These are phyloP conservation scores for Tricholoma sp. DNA, from an alignment of 768 basidiomycete species.

Conservation along the genomic window DNA sequence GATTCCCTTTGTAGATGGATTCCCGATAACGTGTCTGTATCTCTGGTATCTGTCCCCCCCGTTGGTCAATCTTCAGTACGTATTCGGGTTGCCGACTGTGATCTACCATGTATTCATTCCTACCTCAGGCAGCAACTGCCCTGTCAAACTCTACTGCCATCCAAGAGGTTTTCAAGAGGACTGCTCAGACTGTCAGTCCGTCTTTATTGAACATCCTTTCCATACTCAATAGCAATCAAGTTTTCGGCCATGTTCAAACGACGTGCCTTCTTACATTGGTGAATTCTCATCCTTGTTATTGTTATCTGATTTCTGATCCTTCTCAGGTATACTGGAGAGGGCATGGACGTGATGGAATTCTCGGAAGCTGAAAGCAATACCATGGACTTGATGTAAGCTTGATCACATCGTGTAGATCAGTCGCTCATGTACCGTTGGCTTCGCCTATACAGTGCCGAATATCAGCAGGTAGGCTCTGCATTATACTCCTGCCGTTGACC, in stretches of 20 bases:
- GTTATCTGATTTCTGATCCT: background rate
- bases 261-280: conserved; percentile 84
- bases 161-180: conserved; percentile 82
- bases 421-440: background rate
- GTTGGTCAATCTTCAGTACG: conserved; percentile 68
- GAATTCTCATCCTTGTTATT: background rate
- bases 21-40: conserved; percentile 84
- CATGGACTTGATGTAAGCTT: conserved; percentile 70
- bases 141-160: conserved; percentile 78
- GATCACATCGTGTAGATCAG: background rate
- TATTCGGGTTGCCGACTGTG: conserved; percentile 4
- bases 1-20: conserved; percentile 58
- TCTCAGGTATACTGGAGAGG: conserved; percentile 77
- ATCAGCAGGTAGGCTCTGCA: conserved; percentile 60
- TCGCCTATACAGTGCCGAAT: conserved; percentile 60
- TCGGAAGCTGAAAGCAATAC: conserved; percentile 84
- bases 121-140: conserved; percentile 55
- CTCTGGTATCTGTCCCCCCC: conserved; percentile 77
- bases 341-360: conserved; percentile 87
- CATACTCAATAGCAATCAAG: conserved; percentile 28
- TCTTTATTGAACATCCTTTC: background rate
- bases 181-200: conserved; percentile 46
- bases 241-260: conserved; percentile 81
- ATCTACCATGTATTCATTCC: conserved; percentile 6
- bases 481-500: background rate